A percentile compares a stretch with the other conserved stretches of the same genome.
Conservation (phyloP, 352 stramenopile genomes). For the Globisporangium sylvaticum region DNA sequence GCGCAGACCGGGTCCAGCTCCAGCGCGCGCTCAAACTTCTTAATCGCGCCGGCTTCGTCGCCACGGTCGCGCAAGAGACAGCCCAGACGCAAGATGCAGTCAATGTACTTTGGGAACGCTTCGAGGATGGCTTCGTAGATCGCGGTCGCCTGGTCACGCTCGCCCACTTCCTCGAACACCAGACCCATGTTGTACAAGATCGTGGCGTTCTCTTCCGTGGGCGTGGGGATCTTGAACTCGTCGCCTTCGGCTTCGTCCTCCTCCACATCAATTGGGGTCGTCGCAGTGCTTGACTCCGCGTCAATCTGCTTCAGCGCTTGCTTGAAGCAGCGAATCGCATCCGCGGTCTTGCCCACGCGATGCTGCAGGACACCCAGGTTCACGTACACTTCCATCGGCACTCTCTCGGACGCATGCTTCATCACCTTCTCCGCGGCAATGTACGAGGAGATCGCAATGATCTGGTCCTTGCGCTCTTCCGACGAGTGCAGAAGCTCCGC, state of each 20-base stretch:
- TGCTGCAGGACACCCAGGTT: slow-evolving; percentile 83
- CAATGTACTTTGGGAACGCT: slow-evolving; percentile 92
- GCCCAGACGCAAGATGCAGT: slow-evolving; percentile 91
- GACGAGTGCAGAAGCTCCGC: slow-evolving; percentile 78
- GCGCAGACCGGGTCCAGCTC: slow-evolving; percentile 88
- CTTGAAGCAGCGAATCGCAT: slow-evolving; percentile 91
- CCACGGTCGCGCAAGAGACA: slow-evolving; percentile 93
- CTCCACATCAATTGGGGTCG: slow-evolving; percentile 12
- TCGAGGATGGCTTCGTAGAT: slow-evolving; percentile 94
- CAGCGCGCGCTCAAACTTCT: slow-evolving; percentile 93
- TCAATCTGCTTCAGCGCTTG: slow-evolving; percentile 62
- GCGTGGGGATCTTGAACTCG: slow-evolving; percentile 35
- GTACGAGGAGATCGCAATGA: slow-evolving; percentile 88
- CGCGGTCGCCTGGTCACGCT: slow-evolving; percentile 86
- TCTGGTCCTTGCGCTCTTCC: slow-evolving; percentile 82
- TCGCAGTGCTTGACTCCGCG: slow-evolving; percentile 24
- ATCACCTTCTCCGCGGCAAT: slow-evolving; percentile 87
- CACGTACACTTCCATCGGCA: slow-evolving; percentile 83
- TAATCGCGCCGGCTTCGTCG: slow-evolving; percentile 83
- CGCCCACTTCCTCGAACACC: slow-evolving; percentile 91
- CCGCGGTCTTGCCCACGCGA: slow-evolving; percentile 81
- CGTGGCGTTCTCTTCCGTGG: slow-evolving; percentile 83
- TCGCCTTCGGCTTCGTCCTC: slow-evolving; percentile 34
- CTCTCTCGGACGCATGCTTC: slow-evolving; percentile 72
- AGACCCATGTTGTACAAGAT: slow-evolving; percentile 96